These are phyloP conservation scores for Larix kaempferi DNA, from an alignment of 75 land plant genomes.

Conservation along the genomic window DNA sequence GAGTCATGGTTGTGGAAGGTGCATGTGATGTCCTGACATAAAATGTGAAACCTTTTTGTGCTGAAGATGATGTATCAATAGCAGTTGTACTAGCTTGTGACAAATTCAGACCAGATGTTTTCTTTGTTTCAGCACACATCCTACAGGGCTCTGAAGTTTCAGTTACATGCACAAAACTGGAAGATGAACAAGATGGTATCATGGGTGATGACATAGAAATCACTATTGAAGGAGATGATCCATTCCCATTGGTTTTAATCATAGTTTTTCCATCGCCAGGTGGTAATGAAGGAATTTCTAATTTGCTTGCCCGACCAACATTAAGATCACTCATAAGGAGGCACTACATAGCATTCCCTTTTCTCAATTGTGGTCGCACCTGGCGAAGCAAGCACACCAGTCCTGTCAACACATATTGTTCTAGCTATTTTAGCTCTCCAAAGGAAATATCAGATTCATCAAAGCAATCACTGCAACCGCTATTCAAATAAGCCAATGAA, in stretches of 20 bases:
- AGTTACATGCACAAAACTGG: not conserved
- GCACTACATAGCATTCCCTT: slow-evolving; percentile 87
- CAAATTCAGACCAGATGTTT: not conserved
- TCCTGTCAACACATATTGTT: slow-evolving; percentile 54
- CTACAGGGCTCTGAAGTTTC: slow-evolving; percentile 16
- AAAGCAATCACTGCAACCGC: not conserved
- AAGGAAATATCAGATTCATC: slow-evolving; percentile 31
- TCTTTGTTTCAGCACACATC: slow-evolving; percentile 8
- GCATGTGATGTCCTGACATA: not conserved
- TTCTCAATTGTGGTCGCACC: slow-evolving; percentile 42
- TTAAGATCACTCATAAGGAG: slow-evolving; percentile 71
- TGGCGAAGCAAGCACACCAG: slow-evolving; percentile 66
- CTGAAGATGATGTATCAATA: not conserved
- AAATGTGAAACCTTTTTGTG: not conserved
- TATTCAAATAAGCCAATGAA: slow-evolving; percentile 39
- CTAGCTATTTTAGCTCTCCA: slow-evolving; percentile 58
- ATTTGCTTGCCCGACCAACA: slow-evolving; percentile 44
- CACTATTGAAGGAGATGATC: not conserved
- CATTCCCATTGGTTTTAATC: not conserved
- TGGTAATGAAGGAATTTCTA: slow-evolving; percentile 38
- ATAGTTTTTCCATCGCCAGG: not conserved
- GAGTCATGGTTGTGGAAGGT: not conserved
- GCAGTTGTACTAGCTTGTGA: not conserved
- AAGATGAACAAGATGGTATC: slow-evolving; percentile 2
- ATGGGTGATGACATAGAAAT: not conserved